Evolutionary conservation across 1,284 basidiomycete species (phyloP).

Genomic region (Neonothopanus nambi): DNA sequence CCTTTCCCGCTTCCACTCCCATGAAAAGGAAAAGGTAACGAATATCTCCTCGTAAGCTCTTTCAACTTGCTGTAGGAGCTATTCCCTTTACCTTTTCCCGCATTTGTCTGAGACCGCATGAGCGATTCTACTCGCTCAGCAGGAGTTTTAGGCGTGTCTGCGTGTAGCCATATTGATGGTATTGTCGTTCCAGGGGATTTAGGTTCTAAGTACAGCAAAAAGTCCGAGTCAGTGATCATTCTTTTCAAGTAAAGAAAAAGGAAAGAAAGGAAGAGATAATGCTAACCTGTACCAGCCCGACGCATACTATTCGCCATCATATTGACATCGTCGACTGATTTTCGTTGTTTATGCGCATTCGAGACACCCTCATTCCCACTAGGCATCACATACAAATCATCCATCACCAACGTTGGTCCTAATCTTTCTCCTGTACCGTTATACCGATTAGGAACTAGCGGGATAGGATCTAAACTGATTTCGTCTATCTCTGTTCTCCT

Average conservation of each 20-base stretch:
- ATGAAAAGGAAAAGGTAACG: conserved; percentile 36
- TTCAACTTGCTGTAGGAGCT: conserved; percentile 33
- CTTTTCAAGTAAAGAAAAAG: neutral
- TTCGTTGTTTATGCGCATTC: neutral
- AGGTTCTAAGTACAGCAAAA: too few relatives aligned
- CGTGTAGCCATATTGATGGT: conserved; percentile 43
- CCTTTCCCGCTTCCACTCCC: neutral
- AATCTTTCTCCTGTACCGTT: neutral
- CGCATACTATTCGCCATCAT: conserved; percentile 1
- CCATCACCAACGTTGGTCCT: conserved; percentile 16
- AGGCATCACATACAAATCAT: conserved; percentile 24
- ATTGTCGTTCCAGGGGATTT: conserved; percentile 27
- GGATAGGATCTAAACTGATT: conserved; percentile 9
- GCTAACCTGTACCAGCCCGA: conserved; percentile 18
- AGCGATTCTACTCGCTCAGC: conserved; percentile 33
- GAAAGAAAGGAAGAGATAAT: neutral
- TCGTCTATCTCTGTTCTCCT: conserved; percentile 8
- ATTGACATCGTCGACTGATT: conserved; percentile 9
- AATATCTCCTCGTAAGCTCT: conserved; percentile 46
- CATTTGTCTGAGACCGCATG: conserved; percentile 21
- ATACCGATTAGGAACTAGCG: conserved; percentile 12
- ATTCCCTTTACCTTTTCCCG: neutral
- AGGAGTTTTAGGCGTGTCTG: conserved; percentile 34
- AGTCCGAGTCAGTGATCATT: too few relatives aligned
- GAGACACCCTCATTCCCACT: neutral